A percentile compares a stretch with the other conserved stretches of the same genome.
phyloP scores from a whole-genome alignment of 2,329 filamentous ascomycete species.

The Lasiodiplodia theobromae region DNA sequence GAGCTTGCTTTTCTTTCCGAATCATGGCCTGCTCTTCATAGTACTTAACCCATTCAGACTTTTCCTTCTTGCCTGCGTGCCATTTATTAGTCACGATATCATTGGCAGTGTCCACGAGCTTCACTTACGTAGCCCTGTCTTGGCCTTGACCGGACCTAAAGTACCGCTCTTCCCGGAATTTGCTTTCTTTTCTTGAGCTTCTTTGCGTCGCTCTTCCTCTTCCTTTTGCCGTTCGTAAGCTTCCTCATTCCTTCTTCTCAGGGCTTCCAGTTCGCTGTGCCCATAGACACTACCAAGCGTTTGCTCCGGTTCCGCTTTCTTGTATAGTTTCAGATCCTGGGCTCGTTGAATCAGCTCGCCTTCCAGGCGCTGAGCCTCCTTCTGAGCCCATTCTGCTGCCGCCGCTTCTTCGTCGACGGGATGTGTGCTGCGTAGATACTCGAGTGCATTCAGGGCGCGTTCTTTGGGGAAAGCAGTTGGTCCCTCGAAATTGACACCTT shows the following conservation, averaged over 20 bases:
- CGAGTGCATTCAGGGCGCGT: conserved; percentile 41
- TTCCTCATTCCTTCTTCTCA: conserved; percentile 42
- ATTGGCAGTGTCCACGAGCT: conserved; percentile 41
- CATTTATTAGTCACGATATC: conserved; percentile 39
- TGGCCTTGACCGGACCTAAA: conserved; percentile 40
- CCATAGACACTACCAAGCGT: conserved; percentile 17
- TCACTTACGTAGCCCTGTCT: conserved; percentile 39
- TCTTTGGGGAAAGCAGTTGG: conserved; percentile 38
- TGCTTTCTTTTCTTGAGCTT: conserved; percentile 35
- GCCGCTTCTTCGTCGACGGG: conserved; percentile 51
- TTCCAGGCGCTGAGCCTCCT: conserved; percentile 48
- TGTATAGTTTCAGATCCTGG: conserved; percentile 39
- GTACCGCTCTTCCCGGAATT: not conserved
- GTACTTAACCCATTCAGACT: conserved; percentile 38
- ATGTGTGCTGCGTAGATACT: conserved; percentile 45
- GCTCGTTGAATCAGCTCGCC: conserved; percentile 43
- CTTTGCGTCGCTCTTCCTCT: conserved; percentile 37
- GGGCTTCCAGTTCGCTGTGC: conserved; percentile 28
- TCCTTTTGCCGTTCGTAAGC: conserved; percentile 42
- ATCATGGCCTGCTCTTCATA: conserved; percentile 39
- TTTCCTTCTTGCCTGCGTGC: conserved; percentile 31
- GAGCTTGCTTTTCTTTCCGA: conserved; percentile 39
- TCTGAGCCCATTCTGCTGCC: conserved; percentile 49
- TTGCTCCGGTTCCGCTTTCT: conserved; percentile 39
- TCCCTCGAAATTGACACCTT: conserved; percentile 42